A percentile compares a stretch with the other conserved stretches of the same genome.
These are phyloP conservation scores for Aspergillus neotritici DNA, from an alignment of 2,329 filamentous ascomycete species.

Conservation along the genomic window DNA sequence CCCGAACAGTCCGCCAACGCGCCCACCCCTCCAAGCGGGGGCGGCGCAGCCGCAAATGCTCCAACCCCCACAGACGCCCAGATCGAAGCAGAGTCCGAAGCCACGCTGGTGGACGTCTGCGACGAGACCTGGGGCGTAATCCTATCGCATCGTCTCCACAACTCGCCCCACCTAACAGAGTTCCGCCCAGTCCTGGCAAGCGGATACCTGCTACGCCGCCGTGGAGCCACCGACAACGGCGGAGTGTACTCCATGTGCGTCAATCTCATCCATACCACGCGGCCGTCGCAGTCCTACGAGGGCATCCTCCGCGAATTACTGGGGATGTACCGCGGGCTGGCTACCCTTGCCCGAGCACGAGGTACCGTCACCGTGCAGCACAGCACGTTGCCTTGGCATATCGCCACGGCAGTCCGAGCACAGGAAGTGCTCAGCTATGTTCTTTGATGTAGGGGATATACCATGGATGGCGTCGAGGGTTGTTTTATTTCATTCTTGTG, in stretches of 20 bases:
- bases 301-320: constrained; percentile 38
- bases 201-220: constrained; percentile 44
- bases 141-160: constrained; percentile 46
- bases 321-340: constrained; percentile 42
- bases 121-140: constrained; percentile 58
- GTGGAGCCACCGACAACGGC: constrained; percentile 37
- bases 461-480: constrained; percentile 4
- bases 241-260: constrained; percentile 38
- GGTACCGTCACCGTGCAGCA: constrained; percentile 38
- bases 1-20: constrained; percentile 40
- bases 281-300: constrained; percentile 27
- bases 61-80: constrained; percentile 30
- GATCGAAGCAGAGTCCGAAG: constrained; percentile 49
- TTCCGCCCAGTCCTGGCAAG: constrained; percentile 41
- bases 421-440: constrained; percentile 39
- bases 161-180: constrained; percentile 37
- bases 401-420: constrained; percentile 40
- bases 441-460: constrained; percentile 24
- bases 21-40: constrained; percentile 31
- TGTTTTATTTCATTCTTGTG: constrained; percentile 8
- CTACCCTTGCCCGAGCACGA: constrained; percentile 38
- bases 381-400: constrained; percentile 45
- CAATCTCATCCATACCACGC: constrained; percentile 37
- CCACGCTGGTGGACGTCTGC: constrained; percentile 51
- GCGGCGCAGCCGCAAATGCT: constrained; percentile 33